Evolutionary conservation across 306 rosid species (phyloP).

Genomic region (Acacia crassicarpa): DNA sequence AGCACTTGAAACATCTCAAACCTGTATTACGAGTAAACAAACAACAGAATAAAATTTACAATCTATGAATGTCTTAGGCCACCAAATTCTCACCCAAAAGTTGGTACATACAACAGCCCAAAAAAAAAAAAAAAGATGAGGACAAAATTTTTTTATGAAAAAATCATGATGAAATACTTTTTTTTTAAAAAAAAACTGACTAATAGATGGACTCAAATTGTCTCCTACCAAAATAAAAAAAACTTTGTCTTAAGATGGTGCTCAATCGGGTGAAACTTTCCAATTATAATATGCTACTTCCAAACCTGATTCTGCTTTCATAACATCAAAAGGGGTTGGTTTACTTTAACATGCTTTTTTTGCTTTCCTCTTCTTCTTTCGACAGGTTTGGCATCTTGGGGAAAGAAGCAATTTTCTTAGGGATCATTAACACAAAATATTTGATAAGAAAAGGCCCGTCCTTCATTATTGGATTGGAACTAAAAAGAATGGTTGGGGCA

Average conservation of each 20-base stretch:
- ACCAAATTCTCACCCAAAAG: neutral
- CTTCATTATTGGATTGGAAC: neutral
- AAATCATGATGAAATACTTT: no score
- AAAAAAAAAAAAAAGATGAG: neutral
- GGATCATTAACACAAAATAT: neutral
- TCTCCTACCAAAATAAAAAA: neutral
- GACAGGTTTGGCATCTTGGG: neutral
- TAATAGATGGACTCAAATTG: neutral
- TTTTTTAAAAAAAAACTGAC: neutral
- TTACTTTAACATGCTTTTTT: neutral
- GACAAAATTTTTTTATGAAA: neutral
- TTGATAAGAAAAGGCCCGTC: neutral
- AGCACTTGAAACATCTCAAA: conserved; percentile 40
- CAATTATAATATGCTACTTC: neutral
- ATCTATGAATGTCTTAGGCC: neutral
- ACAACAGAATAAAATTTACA: conserved; percentile 20
- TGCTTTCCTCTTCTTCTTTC: neutral
- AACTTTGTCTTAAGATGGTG: neutral
- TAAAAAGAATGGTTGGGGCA: neutral
- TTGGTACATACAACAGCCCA: neutral
- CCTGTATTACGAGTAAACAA: conserved; percentile 34
- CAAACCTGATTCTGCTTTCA: neutral
- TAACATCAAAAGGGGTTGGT: neutral
- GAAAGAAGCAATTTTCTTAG: neutral
- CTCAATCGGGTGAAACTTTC: neutral